Conservation (phyloP, 176 grass and related monocot species). For the Paspalum notatum region DNA sequence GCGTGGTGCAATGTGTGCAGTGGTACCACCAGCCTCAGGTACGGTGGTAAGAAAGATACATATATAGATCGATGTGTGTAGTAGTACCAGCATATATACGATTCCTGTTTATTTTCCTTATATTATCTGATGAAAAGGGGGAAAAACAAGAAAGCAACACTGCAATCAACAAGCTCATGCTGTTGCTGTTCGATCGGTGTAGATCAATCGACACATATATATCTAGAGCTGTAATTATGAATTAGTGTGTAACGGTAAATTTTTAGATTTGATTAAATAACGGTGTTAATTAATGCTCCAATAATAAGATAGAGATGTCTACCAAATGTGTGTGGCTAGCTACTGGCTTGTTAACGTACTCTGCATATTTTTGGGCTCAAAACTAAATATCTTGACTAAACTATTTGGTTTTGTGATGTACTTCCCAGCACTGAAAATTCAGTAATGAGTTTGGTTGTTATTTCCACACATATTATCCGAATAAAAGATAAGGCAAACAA, state of each 20-base stretch:
- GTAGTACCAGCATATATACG: background rate
- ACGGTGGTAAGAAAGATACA: background rate
- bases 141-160: too few relatives aligned
- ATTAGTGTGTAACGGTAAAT: background rate
- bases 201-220: background rate
- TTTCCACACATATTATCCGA: too few relatives aligned
- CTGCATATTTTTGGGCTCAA: too few relatives aligned
- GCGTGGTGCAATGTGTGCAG: too few relatives aligned
- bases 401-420: too few relatives aligned
- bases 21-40: background rate
- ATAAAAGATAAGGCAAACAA: too few relatives aligned
- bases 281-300: background rate
- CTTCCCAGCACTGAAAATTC: too few relatives aligned
- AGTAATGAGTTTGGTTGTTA: too few relatives aligned
- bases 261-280: background rate
- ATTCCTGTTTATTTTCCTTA: too few relatives aligned
- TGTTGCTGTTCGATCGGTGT: background rate
- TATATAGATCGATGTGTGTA: background rate
- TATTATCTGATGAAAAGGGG: too few relatives aligned
- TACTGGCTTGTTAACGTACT: too few relatives aligned
- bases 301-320: background rate
- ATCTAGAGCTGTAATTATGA: background rate
- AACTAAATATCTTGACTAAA: too few relatives aligned
- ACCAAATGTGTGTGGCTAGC: background rate
- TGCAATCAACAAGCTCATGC: conserved; percentile 12